Evolutionary conservation across 257 asterid species (phyloP).

Genomic region (Osmanthus fragrans): DNA sequence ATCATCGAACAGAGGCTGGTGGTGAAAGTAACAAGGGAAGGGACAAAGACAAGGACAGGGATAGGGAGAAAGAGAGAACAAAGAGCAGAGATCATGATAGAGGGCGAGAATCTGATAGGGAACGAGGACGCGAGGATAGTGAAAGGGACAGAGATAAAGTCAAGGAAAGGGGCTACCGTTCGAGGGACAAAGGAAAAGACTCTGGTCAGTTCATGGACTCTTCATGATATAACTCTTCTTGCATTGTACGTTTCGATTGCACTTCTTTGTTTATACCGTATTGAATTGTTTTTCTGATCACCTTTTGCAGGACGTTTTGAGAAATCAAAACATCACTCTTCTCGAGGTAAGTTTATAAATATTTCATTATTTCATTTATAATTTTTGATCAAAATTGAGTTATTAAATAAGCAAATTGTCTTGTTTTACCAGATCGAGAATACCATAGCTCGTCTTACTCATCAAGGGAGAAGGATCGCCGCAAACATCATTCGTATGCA

Average conservation of each 20-base stretch:
- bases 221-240: conserved; percentile 3
- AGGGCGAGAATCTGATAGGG: conserved; percentile 76
- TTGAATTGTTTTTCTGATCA: conserved; percentile 17
- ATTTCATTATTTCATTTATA: background rate
- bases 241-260: background rate
- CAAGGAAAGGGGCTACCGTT: conserved; percentile 72
- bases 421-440: conserved; percentile 56
- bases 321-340: conserved; percentile 67
- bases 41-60: conserved; percentile 62
- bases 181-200: conserved; percentile 73
- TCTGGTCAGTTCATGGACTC: conserved; percentile 36
- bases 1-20: conserved; percentile 54
- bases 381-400: background rate
- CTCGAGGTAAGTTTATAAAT: conserved; percentile 56
- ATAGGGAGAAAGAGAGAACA: conserved; percentile 51
- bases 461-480: conserved; percentile 78
- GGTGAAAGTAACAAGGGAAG: conserved; percentile 67
- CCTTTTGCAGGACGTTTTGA: conserved; percentile 56
- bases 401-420: conserved; percentile 5
- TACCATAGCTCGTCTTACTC: conserved; percentile 61
- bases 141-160: conserved; percentile 70
- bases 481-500: conserved; percentile 59
- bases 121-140: conserved; percentile 57
- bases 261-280: background rate
- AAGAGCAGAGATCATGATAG: conserved; percentile 67